A percentile compares a stretch with the other conserved stretches of the same genome.
phyloP scores from a whole-genome alignment of 495 filamentous ascomycete species.

The Aspergillus biplanus region DNA sequence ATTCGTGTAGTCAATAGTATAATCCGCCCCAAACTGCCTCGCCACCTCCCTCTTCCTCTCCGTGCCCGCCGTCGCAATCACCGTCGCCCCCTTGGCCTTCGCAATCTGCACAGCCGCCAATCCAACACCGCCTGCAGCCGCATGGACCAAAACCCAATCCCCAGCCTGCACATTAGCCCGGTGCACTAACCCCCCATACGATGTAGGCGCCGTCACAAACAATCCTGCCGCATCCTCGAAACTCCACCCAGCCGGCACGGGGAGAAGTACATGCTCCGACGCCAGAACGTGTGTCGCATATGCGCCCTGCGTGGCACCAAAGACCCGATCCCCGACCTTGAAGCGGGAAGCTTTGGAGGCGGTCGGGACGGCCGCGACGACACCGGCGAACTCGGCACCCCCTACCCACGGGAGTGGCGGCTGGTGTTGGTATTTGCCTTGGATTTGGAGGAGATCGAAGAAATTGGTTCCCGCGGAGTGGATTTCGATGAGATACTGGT shows the following conservation, averaged over 20 bases:
- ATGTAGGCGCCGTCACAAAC: conserved; percentile 89
- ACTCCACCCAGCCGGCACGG: conserved; percentile 78
- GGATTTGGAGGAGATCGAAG: conserved; percentile 92
- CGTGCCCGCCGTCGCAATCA: conserved; percentile 86
- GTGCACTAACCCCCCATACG: conserved; percentile 81
- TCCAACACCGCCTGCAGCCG: conserved; percentile 90
- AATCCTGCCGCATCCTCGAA: conserved; percentile 85
- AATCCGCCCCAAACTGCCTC: conserved; percentile 79
- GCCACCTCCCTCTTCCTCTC: conserved; percentile 78
- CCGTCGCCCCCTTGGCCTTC: conserved; percentile 85
- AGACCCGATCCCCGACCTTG: conserved; percentile 78
- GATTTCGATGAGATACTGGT: conserved; percentile 87
- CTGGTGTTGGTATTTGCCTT: conserved; percentile 75
- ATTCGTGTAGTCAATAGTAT: conserved; percentile 74
- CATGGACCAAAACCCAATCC: conserved; percentile 90
- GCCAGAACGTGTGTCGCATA: conserved; percentile 78
- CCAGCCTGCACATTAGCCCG: conserved; percentile 75
- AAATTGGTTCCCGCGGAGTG: conserved; percentile 92
- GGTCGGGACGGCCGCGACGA: conserved; percentile 66
- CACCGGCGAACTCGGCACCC: conserved; percentile 84
- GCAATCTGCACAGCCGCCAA: conserved; percentile 92
- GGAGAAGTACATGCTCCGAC: conserved; percentile 66
- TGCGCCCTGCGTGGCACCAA: conserved; percentile 84
- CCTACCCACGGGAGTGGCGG: conserved; percentile 82
- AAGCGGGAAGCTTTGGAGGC: conserved; percentile 55